Percentiles rank a stretch among this genome's conserved stretches.
phyloP scores from a whole-genome alignment of 352 stramenopile genomes.

The Pythium plurisporium region DNA sequence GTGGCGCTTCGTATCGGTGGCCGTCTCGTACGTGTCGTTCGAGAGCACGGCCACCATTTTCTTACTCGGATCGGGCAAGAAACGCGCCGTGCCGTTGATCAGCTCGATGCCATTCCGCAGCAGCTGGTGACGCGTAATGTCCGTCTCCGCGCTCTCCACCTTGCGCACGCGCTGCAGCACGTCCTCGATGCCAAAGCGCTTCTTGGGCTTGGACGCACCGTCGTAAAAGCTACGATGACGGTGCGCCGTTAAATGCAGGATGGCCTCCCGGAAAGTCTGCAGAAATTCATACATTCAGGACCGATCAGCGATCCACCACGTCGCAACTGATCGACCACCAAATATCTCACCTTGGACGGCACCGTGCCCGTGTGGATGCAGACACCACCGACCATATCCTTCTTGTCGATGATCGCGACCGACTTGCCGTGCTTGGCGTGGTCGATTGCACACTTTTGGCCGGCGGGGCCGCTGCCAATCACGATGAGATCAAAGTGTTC shows the following conservation, averaged over 20 bases:
- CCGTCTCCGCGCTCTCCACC: slow-evolving; percentile 76
- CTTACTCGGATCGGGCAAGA: slow-evolving; percentile 55
- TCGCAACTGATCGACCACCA: too few species aligned
- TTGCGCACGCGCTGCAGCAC: slow-evolving; percentile 85
- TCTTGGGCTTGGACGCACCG: slow-evolving; percentile 50
- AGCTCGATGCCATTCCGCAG: slow-evolving; percentile 76
- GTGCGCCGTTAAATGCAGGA: slow-evolving; percentile 86
- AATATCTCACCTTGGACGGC: slow-evolving; percentile 58
- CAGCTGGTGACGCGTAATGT: slow-evolving; percentile 82
- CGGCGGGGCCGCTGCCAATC: slow-evolving; percentile 83
- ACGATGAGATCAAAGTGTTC: slow-evolving; percentile 89
- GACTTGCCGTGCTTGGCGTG: slow-evolving; percentile 81
- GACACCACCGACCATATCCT: slow-evolving; percentile 82
- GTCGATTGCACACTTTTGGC: slow-evolving; percentile 89
- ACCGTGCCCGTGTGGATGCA: slow-evolving; percentile 89
- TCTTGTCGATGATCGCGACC: slow-evolving; percentile 87
- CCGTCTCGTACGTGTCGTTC: slow-evolving; percentile 78
- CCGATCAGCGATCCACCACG: too few species aligned
- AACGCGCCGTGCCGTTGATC: slow-evolving; percentile 76
- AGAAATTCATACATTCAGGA: background rate
- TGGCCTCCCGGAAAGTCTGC: slow-evolving; percentile 87
- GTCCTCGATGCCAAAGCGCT: slow-evolving; percentile 74
- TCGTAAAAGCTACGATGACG: slow-evolving; percentile 89
- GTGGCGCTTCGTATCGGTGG: slow-evolving; percentile 72
- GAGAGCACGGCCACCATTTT: slow-evolving; percentile 81